Evolutionary conservation across 352 stramenopile species (phyloP), one percentile per base, ranked within the genome.

Genomic region (Pythium dissotocum): DNA sequence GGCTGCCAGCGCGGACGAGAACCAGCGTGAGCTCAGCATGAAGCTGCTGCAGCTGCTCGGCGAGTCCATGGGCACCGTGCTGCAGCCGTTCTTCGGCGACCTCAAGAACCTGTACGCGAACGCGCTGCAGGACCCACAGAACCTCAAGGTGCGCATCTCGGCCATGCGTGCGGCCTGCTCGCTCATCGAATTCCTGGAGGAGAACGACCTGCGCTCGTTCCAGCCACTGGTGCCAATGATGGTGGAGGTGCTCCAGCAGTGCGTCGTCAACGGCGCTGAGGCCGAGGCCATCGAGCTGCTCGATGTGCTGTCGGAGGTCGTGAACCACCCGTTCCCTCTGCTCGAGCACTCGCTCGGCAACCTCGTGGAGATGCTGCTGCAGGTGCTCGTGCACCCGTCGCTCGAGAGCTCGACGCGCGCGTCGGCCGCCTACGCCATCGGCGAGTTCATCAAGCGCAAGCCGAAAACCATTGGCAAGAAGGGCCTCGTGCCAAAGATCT

Each of bases 1-100:
- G 51, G 87, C 93, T 18, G 77, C 75, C 35, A 94, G 90, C 75
- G 71, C 82, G 61, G 89, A 83, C 42, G 87, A 90, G 55, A 82
- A 89, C 75, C 85, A 91, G 89, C 92, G 72, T 67, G 95, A 98
- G 77, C 87, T 98, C 68, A 87, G 81, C 58, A 98, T 98, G 87
- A 91, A 97, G 77, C 74, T 98, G 40, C 80, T 99, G 65, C 80
- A 93, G 71, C 87, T 98, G 74, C 89, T 98, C 69, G 95, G 91
- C 21, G 93, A 98, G 63, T 93, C 89, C 36, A 95, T 98, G 77
- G 94, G 89, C 60, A 91, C 83, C 42, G 73, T 85, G 51, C 77
- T 96, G 33, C 84, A 94, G 79, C 83, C 87, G 49, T 84, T 93
- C 73, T 94, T 96, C 60, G 75, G 70, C 57, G 83, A 90, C 66